Evolutionary conservation across 352 stramenopile genomes (phyloP), one percentile per base, ranked within the genome.

Genomic region (Phytophthora chlamydospora): DNA sequence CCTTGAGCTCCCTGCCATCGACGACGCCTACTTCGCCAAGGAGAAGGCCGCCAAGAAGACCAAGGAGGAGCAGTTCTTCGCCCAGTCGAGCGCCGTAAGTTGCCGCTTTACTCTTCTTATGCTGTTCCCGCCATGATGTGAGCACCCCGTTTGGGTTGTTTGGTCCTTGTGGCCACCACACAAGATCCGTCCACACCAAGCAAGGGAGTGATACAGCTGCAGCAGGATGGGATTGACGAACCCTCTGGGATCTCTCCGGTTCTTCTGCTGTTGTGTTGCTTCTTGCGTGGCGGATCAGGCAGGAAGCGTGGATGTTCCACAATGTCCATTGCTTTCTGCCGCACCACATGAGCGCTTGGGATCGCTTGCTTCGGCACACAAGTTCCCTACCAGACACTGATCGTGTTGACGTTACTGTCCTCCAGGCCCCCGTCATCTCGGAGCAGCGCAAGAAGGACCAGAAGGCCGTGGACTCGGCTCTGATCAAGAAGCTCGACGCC

Each of bases 361-460:
- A 96, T 96, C 88, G 88, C 83, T 90, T 83, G 76, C 76, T 71
- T 66, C 89, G 78, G 76, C 81, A 76, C 51, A 62, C 91, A 96
- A 96, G 88, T 75, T 96, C 86, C 88, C 80, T 77, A 87, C 39
- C 58, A 73, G 56, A 68, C 3, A 71, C 68, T 77, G 12, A 77
- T 42, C n/a, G 40, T 68, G 19, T 51, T 21, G 27, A 12, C 60
- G 1, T 39, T 36, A 8, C 43, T 21, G 16, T 16, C 33, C 13
- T 36, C 24, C 52, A 97, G 85, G 76, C 86, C 54, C 93, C 97
- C 24, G 88, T 98, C 66, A 97, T 99, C 52, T 84, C 83, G 65
- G 97, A 99, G 68, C 84, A 98, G 83, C 91, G 94, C 72, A 99
- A 99, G 91, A 98, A 94, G 60, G 97, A 99, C 80, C 97, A 99